Base-by-base conservation (phyloP, 2,329 filamentous ascomycete species). In the Ceratocystis lukuohia region DNA sequence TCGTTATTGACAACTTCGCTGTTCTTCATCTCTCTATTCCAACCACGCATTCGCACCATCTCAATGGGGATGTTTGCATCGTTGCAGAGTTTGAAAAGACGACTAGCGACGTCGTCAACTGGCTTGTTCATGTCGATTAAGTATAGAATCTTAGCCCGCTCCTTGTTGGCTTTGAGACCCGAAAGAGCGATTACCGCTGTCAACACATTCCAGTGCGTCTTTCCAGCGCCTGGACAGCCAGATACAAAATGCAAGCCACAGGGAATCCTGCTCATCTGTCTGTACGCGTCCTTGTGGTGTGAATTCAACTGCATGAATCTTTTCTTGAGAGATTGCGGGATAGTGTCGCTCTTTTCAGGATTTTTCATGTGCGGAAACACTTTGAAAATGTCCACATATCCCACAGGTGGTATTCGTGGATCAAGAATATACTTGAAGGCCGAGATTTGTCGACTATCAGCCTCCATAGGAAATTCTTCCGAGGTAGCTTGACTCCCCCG, bases 91-190 rank as follows among this genome's bases (percentile, higher is more conserved):
- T 69, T 70, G 17, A 73, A 71, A n/a, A 79, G 77, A 5, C 78
- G 74, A 64, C 75, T 74, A 0, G 77, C 78, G 0, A 77, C 76
- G 59, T 80, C 78, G 46, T 80, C 77, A 0, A 78, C 74, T 0
- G 79, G 77, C 56, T 78, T 75, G 69, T 80, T 80, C 65, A 80
- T 76, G 64, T 80, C 79, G 1, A 80, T 72, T 0, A 80, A 70
- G 62, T 79, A 80, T 0, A 80, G 71, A 10, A 80, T 74, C 56
- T 72, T 75, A 0, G 69, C 53, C 22, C 66, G 46, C 30, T 61
- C 57, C 2, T 37, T 50, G 28, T 63, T 33, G 15, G 7, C 8
- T 22, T 57, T 66, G 25, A 61, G 1, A 2, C 53, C 50, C 2
- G 65, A 37, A 20, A 67, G 74, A 7, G 76, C 75, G 20, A 79